Base-by-base conservation (phyloP, 75 land plant genomes). In the Adiantum capillusveneris region DNA sequence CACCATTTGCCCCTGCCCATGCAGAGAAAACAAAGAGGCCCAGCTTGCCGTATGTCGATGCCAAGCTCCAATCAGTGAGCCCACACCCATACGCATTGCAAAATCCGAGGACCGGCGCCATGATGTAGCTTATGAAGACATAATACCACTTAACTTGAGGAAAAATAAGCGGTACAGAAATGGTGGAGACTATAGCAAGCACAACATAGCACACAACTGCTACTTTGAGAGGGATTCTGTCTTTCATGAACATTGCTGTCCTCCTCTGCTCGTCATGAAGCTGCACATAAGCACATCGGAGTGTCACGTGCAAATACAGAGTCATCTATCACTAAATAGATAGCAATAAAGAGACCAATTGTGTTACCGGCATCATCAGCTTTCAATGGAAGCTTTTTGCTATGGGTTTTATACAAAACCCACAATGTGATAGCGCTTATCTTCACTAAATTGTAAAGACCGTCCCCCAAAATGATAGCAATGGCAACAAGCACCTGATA, bases 51-150 rank as follows among this genome's bases (percentile, higher is more conserved):
- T 77, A 77, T 6, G 65, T 77, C 21, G 70, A 71, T 22, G 75
- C 65, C 56, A 77, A 36, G 57, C 50, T 59, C 74, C 65, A 67
- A 55, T 77, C 79, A 0, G 79, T 77, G 12, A 77, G 49, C 31
- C 75, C 79, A 21, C 42, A 12, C 12, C 79, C 75, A 39, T 77
- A 77, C 13, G 79, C 60, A 39, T 77, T 77, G 66, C 79, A 77
- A 41, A 77, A 77, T 14, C 64, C 79, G 6, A 77, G 71, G 21
- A 67, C 41, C 14, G 79, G 79, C 5, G 79, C 79, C 21, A 72
- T 9, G 0, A 48, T 0, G 46, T 72, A 72, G 58, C 58, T 30
- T 9, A 56, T 20, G 19, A 72, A 20, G 11, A 77, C 64, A 48
- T 60, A 70, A 46, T 76, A 76, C 75, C 70, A 75, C 30, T 63